A percentile compares a stretch with the other conserved stretches of the same genome.
These are phyloP conservation scores for Podila epigama DNA, from an alignment of 192 early-diverging fungal species.

Conservation along the genomic window DNA sequence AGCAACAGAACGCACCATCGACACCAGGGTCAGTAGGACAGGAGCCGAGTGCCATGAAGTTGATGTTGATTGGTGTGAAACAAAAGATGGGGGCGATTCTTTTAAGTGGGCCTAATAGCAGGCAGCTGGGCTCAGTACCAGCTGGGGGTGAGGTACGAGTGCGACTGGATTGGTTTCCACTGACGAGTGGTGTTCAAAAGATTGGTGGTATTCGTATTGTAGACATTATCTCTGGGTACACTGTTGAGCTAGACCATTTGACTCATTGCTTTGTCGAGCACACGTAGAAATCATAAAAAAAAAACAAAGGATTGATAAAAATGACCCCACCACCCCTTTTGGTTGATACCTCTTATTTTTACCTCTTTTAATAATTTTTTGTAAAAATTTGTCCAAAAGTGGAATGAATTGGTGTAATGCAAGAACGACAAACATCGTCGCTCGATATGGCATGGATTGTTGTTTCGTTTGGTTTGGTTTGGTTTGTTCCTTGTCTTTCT, in stretches of 20 bases:
- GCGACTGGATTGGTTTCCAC: slow-evolving; percentile 79
- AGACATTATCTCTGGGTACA: slow-evolving; percentile 76
- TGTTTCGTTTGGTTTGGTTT: not conserved
- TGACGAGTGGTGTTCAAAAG: slow-evolving; percentile 85
- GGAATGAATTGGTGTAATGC: not conserved
- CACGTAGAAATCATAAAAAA: not conserved
- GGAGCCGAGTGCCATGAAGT: slow-evolving; percentile 53
- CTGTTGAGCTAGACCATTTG: slow-evolving; percentile 82
- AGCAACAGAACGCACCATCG: not conserved
- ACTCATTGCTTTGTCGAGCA: slow-evolving; percentile 73
- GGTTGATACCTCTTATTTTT: too few relatives aligned
- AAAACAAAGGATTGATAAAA: not conserved
- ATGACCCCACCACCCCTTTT: too few relatives aligned
- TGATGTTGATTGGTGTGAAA: slow-evolving; percentile 72
- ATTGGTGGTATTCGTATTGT: slow-evolving; percentile 79
- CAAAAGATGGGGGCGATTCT: slow-evolving; percentile 81
- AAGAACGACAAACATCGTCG: not conserved
- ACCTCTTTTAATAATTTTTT: too few relatives aligned
- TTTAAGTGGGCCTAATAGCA: slow-evolving; percentile 65
- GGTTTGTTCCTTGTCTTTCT: too few relatives aligned
- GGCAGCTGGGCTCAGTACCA: slow-evolving; percentile 67
- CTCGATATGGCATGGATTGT: not conserved
- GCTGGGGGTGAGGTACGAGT: slow-evolving; percentile 68
- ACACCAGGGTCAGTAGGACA: not conserved
- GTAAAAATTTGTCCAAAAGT: not conserved